Evolutionary conservation across 441 rosid species (phyloP).

Genomic region (Corymbia citriodora): DNA sequence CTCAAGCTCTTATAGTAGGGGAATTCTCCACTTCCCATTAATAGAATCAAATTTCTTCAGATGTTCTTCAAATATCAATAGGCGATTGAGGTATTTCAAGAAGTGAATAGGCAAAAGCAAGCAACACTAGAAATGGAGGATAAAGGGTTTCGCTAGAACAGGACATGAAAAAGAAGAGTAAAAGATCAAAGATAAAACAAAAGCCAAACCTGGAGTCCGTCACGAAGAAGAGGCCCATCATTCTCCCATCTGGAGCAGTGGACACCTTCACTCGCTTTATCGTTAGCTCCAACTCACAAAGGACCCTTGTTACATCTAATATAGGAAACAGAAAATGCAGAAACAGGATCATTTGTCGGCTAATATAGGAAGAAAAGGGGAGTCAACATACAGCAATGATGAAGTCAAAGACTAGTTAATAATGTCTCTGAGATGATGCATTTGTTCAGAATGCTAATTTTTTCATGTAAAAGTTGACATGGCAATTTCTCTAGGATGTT

Average conservation of each 20-base stretch:
- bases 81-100: not conserved
- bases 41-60: not conserved
- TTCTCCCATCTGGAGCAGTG: slow-evolving; percentile 65
- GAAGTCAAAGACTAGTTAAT: not conserved
- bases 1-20: not conserved
- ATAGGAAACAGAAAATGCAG: not conserved
- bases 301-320: slow-evolving; percentile 53
- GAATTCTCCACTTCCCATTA: not conserved
- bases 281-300: slow-evolving; percentile 54
- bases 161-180: not conserved
- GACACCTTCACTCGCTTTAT: slow-evolving; percentile 60
- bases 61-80: not conserved
- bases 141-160: not conserved
- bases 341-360: not conserved
- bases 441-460: not conserved
- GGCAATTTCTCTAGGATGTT: not conserved
- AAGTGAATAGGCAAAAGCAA: not conserved
- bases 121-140: not conserved
- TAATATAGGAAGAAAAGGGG: not conserved
- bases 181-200: not conserved
- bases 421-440: not conserved
- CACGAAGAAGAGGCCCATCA: slow-evolving; percentile 61
- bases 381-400: not conserved
- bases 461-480: not conserved
- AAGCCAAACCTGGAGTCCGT: slow-evolving; percentile 53